Conservation (phyloP, 2,329 filamentous ascomycete species). For the Pseudogymnoascus sp. region DNA sequence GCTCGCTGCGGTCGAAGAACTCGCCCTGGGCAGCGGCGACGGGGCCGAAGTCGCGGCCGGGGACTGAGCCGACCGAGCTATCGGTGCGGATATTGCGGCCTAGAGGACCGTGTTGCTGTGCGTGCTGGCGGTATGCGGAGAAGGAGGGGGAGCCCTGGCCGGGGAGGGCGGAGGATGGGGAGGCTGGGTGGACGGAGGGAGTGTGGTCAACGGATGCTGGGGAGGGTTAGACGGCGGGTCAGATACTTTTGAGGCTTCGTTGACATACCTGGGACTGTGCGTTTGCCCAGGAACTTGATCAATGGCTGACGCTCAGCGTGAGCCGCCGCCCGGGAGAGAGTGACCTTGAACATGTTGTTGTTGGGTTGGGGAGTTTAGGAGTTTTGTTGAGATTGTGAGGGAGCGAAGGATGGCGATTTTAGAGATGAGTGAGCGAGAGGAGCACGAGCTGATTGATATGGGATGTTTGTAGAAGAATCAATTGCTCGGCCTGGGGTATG, state of each 20-base stretch:
- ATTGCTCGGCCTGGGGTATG: conserved; percentile 1
- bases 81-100: conserved; percentile 22
- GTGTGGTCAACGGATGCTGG: conserved; percentile 50
- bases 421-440: background rate
- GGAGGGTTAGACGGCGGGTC: conserved; percentile 14
- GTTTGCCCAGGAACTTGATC: conserved; percentile 37
- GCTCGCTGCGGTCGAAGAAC: conserved; percentile 82
- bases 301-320: conserved; percentile 31
- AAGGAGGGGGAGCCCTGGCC: conserved; percentile 44
- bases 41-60: conserved; percentile 65
- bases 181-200: conserved; percentile 49
- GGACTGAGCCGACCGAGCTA: conserved; percentile 29
- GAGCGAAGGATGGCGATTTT: background rate
- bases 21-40: conserved; percentile 64
- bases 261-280: conserved; percentile 31
- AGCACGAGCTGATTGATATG: conserved; percentile 3
- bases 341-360: conserved; percentile 5
- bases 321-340: conserved; percentile 17
- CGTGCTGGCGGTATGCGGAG: conserved; percentile 51
- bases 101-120: conserved; percentile 53
- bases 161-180: conserved; percentile 45
- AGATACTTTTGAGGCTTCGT: background rate
- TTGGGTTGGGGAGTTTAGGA: background rate
- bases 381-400: background rate
- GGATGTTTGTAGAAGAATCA: background rate